These are phyloP conservation scores for Leucosporidium yakuticum DNA, from an alignment of 768 basidiomycete genomes.

Conservation along the genomic window DNA sequence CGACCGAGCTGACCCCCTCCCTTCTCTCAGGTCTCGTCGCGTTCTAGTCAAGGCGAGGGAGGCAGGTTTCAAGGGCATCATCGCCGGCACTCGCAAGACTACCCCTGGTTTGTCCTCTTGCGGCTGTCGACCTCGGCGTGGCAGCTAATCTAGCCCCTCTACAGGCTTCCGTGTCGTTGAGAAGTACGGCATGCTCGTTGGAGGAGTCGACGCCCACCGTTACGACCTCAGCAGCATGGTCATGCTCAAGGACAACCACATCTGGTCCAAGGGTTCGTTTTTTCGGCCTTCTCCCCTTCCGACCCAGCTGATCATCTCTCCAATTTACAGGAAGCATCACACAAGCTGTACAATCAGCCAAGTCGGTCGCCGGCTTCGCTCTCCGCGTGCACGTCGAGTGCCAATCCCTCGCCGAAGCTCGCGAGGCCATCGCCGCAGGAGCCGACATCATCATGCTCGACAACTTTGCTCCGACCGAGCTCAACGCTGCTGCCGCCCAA, in stretches of 20 bases:
- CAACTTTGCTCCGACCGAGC: conserved; percentile 47
- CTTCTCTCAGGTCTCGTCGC: conserved; percentile 60
- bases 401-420: conserved; percentile 75
- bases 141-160: neutral
- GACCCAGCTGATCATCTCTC: neutral
- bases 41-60: conserved; percentile 71
- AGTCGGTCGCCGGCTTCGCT: conserved; percentile 83
- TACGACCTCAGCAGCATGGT: conserved; percentile 99
- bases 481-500: conserved; percentile 60
- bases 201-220: conserved; percentile 90
- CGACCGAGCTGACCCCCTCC: neutral
- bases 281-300: neutral
- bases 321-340: conserved; percentile 72
- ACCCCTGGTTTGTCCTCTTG: conserved; percentile 61
- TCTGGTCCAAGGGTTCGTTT: conserved; percentile 84
- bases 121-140: neutral
- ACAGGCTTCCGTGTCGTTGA: conserved; percentile 89
- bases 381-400: conserved; percentile 92
- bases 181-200: conserved; percentile 97
- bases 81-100: conserved; percentile 95
- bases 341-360: conserved; percentile 74
- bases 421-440: conserved; percentile 94
- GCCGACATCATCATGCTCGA: conserved; percentile 42
- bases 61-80: conserved; percentile 74
- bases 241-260: conserved; percentile 99